Evolutionary conservation across 306 rosid species (phyloP), one percentile per base, ranked within the genome.

Genomic region (Castanea sativa): DNA sequence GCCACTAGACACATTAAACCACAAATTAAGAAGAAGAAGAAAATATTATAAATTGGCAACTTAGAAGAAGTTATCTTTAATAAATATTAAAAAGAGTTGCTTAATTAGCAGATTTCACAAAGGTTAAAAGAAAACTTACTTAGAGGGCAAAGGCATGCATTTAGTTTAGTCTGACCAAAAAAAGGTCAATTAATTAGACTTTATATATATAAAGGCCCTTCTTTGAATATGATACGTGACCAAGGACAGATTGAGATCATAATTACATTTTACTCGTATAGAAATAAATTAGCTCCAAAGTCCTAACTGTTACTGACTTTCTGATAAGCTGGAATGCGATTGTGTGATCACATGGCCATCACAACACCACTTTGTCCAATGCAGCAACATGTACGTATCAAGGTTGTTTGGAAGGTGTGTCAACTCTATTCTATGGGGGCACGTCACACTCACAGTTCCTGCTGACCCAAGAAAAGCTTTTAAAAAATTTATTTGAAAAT

Each of bases 301-400:
- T 19, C 41, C 25, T 7, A 12, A 35, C 72, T 67, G 27, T 67
- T 30, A 19, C 52, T 33, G 51, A n/a, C 52, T 65, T 19, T 67
- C 43, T 23, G 59, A 57, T 60, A 60, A 45, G 67, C 65, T 61
- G 51, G 78, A 51, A 51, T 45, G n/a, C 33, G 68, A 73, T 55
- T 65, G 53, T 65, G 41, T 45, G 59, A 74, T 57, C 61, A 74
- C 77, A 71, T 83, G 83, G 73, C 67, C 75, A 83, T 69, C 59
- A 77, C 12, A 41, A 41, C 55, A 55, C 51, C 58, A 38, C 15
- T 20, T 43, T 57, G 68, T 30, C 74, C 67, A n/a, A 9, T 20
- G 41, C 53, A 15, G 77, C 43, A 49, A 51, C 76, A 79, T 51
- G 76, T n/a, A 79, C 51, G 45, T 38, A 38, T 12, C 15, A 60